Evolutionary conservation across 2,329 filamentous ascomycete species (phyloP).

Genomic region (Xylariales sp.): DNA sequence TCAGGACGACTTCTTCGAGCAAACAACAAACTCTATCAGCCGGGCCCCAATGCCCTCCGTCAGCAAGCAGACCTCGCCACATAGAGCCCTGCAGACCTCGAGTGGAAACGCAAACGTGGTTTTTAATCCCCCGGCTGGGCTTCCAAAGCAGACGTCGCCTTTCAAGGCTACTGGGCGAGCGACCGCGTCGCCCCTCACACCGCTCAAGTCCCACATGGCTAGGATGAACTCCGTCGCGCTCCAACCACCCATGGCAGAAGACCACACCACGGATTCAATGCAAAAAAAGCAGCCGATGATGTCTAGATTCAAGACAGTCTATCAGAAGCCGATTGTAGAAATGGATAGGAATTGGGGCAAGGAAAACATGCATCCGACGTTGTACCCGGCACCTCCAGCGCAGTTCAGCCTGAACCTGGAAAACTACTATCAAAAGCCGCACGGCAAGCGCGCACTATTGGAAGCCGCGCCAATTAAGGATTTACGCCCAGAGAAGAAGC

Average conservation of each 20-base stretch:
- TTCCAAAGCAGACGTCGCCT: slow-evolving; percentile 59
- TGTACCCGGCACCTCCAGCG: slow-evolving; percentile 43
- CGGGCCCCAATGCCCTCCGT: slow-evolving; percentile 53
- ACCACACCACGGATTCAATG: slow-evolving; percentile 60
- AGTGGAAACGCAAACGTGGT: slow-evolving; percentile 56
- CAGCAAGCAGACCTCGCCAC: slow-evolving; percentile 34
- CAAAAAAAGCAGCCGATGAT: slow-evolving; percentile 60
- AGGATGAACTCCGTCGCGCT: slow-evolving; percentile 65
- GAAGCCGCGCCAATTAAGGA: slow-evolving; percentile 73
- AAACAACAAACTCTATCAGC: slow-evolving; percentile 43
- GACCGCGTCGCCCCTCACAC: slow-evolving; percentile 56
- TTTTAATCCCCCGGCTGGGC: slow-evolving; percentile 57
- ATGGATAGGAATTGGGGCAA: slow-evolving; percentile 40
- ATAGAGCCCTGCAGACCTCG: slow-evolving; percentile 43
- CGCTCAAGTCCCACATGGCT: slow-evolving; percentile 51
- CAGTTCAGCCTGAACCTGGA: slow-evolving; percentile 47
- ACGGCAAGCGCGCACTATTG: slow-evolving; percentile 59
- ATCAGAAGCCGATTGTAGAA: slow-evolving; percentile 48
- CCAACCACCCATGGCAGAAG: slow-evolving; percentile 55
- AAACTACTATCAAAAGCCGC: slow-evolving; percentile 47
- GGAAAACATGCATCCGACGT: slow-evolving; percentile 50
- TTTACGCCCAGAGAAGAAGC: slow-evolving; percentile 62
- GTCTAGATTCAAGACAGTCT: slow-evolving; percentile 54
- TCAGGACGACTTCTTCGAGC: slow-evolving; percentile 46
- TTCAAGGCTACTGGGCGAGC: slow-evolving; percentile 56